Conservation (phyloP, 768 basidiomycete species). For the Hydnomerulius pinastri region DNA sequence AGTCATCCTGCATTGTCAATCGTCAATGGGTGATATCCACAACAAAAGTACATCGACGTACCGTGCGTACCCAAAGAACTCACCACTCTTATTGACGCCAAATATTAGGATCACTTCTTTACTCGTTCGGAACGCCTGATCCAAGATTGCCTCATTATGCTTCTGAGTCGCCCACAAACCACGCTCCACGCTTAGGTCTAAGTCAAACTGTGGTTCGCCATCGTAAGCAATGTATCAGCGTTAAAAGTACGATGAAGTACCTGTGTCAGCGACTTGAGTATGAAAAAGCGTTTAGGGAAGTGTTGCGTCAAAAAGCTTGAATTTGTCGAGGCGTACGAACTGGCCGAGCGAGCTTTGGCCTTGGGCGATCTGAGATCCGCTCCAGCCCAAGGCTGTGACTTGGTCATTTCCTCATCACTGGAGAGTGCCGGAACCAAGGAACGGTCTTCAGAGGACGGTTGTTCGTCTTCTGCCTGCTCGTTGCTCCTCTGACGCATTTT, state of each 20-base stretch:
- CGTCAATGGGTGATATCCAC: slow-evolving; percentile 2
- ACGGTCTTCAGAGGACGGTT: slow-evolving; percentile 13
- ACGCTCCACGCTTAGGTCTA: slow-evolving; percentile 76
- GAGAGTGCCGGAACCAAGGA: slow-evolving; percentile 31
- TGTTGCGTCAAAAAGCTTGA: slow-evolving; percentile 75
- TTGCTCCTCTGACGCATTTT: slow-evolving; percentile 49
- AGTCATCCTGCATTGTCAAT: slow-evolving; percentile 51
- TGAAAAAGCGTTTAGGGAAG: slow-evolving; percentile 91
- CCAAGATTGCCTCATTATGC: slow-evolving; percentile 89
- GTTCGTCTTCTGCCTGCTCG: slow-evolving; percentile 16
- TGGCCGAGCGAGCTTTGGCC: slow-evolving; percentile 44
- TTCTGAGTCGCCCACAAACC: slow-evolving; percentile 91
- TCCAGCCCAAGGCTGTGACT: background rate
- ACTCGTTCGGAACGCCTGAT: slow-evolving; percentile 91
- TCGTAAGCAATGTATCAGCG: background rate
- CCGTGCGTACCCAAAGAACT: slow-evolving; percentile 93
- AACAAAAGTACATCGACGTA: slow-evolving; percentile 35
- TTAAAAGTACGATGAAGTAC: slow-evolving; percentile 39
- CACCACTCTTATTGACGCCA: slow-evolving; percentile 90
- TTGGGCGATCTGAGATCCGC: slow-evolving; percentile 1
- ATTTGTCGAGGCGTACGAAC: slow-evolving; percentile 77
- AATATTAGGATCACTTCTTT: slow-evolving; percentile 89
- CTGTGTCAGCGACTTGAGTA: slow-evolving; percentile 84
- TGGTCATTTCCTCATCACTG: slow-evolving; percentile 41
- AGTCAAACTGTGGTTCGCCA: slow-evolving; percentile 64